phyloP scores from a whole-genome alignment of 2,329 filamentous ascomycete species.

The Ramularia endophylla region DNA sequence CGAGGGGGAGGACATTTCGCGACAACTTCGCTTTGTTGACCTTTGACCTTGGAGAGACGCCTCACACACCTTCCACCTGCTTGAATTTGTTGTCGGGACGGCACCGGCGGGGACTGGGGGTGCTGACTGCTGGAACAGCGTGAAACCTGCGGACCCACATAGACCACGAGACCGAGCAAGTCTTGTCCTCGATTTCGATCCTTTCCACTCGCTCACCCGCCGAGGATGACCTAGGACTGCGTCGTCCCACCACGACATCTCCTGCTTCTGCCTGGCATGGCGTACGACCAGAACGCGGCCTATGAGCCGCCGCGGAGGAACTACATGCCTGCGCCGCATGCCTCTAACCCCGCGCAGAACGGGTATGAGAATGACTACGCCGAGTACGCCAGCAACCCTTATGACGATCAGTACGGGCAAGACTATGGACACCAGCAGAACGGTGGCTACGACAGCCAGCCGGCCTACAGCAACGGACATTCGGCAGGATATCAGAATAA shows the following conservation, averaged over 20 bases:
- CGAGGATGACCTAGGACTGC: slow-evolving; percentile 1
- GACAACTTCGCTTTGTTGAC: too few species aligned
- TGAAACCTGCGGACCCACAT: too few species aligned
- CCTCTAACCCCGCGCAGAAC: slow-evolving; percentile 35
- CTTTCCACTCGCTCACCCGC: too few species aligned
- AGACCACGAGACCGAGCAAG: too few species aligned
- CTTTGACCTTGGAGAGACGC: too few species aligned
- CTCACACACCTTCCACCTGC: too few species aligned
- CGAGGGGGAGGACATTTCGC: too few species aligned
- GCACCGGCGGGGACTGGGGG: too few species aligned
- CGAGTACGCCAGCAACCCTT: slow-evolving; percentile 49
- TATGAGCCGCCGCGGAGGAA: slow-evolving; percentile 20
- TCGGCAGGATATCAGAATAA: slow-evolving; percentile 12
- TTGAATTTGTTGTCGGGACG: too few species aligned
- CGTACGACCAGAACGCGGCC: slow-evolving; percentile 20
- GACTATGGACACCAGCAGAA: slow-evolving; percentile 12
- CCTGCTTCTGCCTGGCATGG: slow-evolving; percentile 14
- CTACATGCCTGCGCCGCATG: slow-evolving; percentile 13
- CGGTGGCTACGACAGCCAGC: slow-evolving; percentile 11
- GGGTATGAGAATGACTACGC: slow-evolving; percentile 74
- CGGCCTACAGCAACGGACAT: slow-evolving; percentile 7
- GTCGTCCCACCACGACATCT: too few species aligned
- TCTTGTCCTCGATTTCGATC: too few species aligned
- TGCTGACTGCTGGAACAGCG: too few species aligned
- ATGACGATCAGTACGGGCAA: slow-evolving; percentile 17